Evolutionary conservation across 148 eudicot genomes (phyloP), one percentile per base, ranked within the genome.

Genomic region (Vaccinium darrowii): DNA sequence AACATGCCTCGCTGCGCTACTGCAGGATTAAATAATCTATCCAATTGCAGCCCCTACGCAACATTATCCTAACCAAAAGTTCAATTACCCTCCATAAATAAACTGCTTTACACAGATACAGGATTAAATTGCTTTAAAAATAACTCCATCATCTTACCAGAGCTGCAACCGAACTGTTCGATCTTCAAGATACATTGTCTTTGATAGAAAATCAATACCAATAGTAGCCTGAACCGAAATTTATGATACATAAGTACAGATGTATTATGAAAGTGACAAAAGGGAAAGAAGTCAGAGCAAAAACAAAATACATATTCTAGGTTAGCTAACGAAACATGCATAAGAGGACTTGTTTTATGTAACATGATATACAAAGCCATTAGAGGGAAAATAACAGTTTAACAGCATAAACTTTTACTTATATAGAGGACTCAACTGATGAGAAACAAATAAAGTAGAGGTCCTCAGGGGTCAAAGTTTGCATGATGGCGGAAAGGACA

Each of bases 111-210:
- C 47, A 15, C 60, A 33, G 36, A 33, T 33, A 33, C 36, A 33
- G 36, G 36, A 33, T 33, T 16, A 43, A 11, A 73, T 14, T 33
- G 19, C 54, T 50, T 18, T 16, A 14, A n/a, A 73, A 36, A n/a
- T 56, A 79, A 53, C 56, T n/a, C 53, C 73, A 58, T 58, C 19
- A 50, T n/a, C 91, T 84, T 85, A 89, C 91, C 91, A 89, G 10
- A 89, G 80, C 82, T 89, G 91, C 87, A 89, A 71, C 8, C 91
- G 84, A 51, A 89, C 90, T 47, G 90, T 89, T 39, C 90, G 88
- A 84, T 88, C 90, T 86, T 88, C 90, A 14, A 88, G 88, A 69
- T 89, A 89, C 91, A 89, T 89, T 15, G 91, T 89, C 80, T 89
- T 89, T 7, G 91, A 89, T 36, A 89, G 84, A 84, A 89, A 89